Evolutionary conservation across 179 eudicot genomes (phyloP).

Genomic region (Heliamphora pulchella): DNA sequence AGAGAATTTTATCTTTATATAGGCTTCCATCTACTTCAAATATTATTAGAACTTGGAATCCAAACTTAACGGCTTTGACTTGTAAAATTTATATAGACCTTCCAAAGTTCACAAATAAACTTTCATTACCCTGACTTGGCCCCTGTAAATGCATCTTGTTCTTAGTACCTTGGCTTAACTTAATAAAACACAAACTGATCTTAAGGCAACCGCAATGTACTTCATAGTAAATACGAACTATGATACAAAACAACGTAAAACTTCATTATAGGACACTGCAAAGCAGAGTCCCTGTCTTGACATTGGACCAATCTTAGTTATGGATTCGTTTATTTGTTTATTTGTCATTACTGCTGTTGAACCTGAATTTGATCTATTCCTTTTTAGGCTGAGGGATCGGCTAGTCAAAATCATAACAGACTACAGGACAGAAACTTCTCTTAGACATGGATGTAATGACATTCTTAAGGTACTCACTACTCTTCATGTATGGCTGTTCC

Average conservation of each 20-base stretch:
- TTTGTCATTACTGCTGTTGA: not conserved
- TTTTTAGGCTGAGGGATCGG: slow-evolving; percentile 81
- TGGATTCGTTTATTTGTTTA: not conserved
- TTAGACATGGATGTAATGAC: slow-evolving; percentile 89
- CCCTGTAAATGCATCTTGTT: not conserved
- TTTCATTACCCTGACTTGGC: not conserved
- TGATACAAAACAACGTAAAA: not conserved
- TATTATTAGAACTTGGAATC: not conserved
- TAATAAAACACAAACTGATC: not conserved
- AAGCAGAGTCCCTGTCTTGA: not conserved
- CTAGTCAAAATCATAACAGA: slow-evolving; percentile 86
- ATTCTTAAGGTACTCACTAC: slow-evolving; percentile 59
- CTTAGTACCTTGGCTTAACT: not conserved
- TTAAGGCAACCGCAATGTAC: not conserved
- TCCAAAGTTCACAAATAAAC: not conserved
- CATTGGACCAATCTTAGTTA: not conserved
- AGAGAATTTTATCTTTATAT: not conserved
- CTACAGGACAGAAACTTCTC: slow-evolving; percentile 95
- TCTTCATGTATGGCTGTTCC: slow-evolving; percentile 5
- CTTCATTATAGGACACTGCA: not conserved
- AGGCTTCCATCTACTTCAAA: not conserved
- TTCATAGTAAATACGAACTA: not conserved
- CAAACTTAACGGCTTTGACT: not conserved
- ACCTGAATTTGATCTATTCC: not conserved
- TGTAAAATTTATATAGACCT: not conserved